Conservation (phyloP, 805 yeast species). For the Starmerella potacharoeniae region DNA sequence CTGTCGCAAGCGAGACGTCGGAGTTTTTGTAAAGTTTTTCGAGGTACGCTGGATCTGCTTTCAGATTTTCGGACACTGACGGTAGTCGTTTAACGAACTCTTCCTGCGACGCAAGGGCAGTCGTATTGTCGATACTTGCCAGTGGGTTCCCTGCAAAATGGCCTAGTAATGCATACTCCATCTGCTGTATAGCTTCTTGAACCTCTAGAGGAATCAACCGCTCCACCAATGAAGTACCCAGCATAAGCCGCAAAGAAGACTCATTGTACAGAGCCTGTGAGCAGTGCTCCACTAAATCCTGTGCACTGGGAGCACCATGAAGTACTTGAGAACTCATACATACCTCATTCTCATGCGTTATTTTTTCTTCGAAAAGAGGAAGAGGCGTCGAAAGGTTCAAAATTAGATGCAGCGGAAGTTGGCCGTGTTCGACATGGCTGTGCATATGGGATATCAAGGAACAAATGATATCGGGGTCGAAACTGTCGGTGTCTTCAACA, state of each 20-base stretch:
- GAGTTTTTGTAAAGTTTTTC: not conserved
- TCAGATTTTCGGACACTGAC: slow-evolving; percentile 25
- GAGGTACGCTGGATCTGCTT: not conserved
- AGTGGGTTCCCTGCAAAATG: slow-evolving; percentile 32
- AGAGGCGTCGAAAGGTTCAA: slow-evolving; percentile 30
- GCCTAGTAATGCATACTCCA: slow-evolving; percentile 28
- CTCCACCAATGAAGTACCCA: slow-evolving; percentile 2
- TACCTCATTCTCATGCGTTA: slow-evolving; percentile 24
- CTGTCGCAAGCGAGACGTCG: slow-evolving; percentile 20
- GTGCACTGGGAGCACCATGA: slow-evolving; percentile 7
- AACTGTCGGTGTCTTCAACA: slow-evolving; percentile 33
- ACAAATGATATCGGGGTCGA: slow-evolving; percentile 25
- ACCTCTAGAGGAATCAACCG: not conserved
- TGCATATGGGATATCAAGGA: slow-evolving; percentile 27
- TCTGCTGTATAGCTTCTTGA: slow-evolving; percentile 17
- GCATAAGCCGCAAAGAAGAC: not conserved
- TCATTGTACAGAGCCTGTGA: not conserved
- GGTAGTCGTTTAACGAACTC: slow-evolving; percentile 24
- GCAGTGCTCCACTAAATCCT: slow-evolving; percentile 11
- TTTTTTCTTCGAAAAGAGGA: slow-evolving; percentile 28
- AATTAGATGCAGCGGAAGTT: slow-evolving; percentile 28
- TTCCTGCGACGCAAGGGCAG: slow-evolving; percentile 14
- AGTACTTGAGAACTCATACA: slow-evolving; percentile 18
- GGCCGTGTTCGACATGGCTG: slow-evolving; percentile 22
- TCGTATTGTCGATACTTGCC: slow-evolving; percentile 17